Evolutionary conservation across 345 rosid species (phyloP), one percentile per base, ranked within the genome.

Genomic region (Turritis glabra): DNA sequence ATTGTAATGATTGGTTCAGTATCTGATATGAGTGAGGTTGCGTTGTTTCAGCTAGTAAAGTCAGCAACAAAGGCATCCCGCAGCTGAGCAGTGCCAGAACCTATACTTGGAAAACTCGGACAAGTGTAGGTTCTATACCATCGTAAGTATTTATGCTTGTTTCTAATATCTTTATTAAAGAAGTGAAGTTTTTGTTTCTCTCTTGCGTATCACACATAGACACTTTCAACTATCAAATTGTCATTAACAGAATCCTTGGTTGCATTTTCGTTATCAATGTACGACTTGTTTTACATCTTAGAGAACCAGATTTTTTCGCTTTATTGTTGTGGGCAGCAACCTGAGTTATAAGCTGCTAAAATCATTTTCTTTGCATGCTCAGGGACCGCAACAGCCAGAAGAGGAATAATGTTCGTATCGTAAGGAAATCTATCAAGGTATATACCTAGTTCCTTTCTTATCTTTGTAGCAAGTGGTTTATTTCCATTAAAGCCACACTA

Each of bases 401-500:
- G 46, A 76, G 43, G 54, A 67, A 66, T 47, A 82, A 50, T 37
- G 77, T 77, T 61, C 72, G 17, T 74, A 46, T 67, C 23, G 47
- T 72, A 72, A 81, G 75, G 69, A 86, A 80, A 77, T 58, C 86
- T 71, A 50, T 83, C 60, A 80, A 75, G 88, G 96, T 92, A 83
- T 37, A 80, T 41, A 44, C 30, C 46, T 66, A 9, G 17, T 19
- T 57, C 47, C 52, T 64, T 71, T 64, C 19, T 56, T 50, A 12
- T n/a, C 22, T 65, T 10, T 27, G 10, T 61, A 63, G 41, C 25
- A 62, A 62, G 58, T 44, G 65, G 69, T 66, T 48, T 59, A 22
- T 58, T 57, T 19, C 19, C 38, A 8, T 67, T 54, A 18, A 67
- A 43, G 5, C 23, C 41, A 22, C 10, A 47, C 30, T 30, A 3